Base-by-base conservation (phyloP, 2,329 filamentous ascomycete species). In the Penicillium frequentans region DNA sequence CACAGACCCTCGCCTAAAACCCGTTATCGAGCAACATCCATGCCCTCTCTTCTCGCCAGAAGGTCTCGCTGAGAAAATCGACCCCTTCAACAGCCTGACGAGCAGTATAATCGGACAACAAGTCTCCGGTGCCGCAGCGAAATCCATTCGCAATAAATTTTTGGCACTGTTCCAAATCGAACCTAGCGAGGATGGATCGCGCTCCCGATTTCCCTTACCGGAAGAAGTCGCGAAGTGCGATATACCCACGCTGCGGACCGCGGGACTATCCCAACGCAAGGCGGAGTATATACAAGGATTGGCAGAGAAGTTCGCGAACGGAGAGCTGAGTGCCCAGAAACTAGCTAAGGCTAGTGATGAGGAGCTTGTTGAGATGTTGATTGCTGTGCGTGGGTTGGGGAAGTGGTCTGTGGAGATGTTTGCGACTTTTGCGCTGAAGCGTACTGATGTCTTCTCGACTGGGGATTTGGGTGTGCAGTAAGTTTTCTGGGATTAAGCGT, bases 401-500 rank as follows among this genome's bases (percentile, higher is more conserved):
- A 83, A 82, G 53, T 98, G 95, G 95, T 93, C 88, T 48, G 92
- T 96, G 14, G 93, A 97, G 79, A 98, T 99, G 95, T 99, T 99
- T 80, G 91, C 93, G 49, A 91, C 90, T 75, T 98, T 99, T 75
- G 90, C 86, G n/a, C 80, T 99, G 42, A 98, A 97, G 82, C 83
- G 93, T 13, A 89, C 92, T 82, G 93, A 99, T 76, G 90, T 99
- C 23, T 96, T 98, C 72, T 91, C 89, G 23, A 88, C 91, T 1
- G 93, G 95, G 1, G 93, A 99, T 76, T 77, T 99, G 60, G 95
- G 95, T 5, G 91, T 99, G 46, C 95, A 98, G 83, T 84, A 71
- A 74, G 82, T 81, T 27, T 51, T 37, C 5, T 13, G 9, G 10
- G 6, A 19, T 23, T 7, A 10, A 21, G 10, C 24, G 27, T 24